Evolutionary conservation across 257 asterid species (phyloP).

Genomic region (Solanum sejunctum): DNA sequence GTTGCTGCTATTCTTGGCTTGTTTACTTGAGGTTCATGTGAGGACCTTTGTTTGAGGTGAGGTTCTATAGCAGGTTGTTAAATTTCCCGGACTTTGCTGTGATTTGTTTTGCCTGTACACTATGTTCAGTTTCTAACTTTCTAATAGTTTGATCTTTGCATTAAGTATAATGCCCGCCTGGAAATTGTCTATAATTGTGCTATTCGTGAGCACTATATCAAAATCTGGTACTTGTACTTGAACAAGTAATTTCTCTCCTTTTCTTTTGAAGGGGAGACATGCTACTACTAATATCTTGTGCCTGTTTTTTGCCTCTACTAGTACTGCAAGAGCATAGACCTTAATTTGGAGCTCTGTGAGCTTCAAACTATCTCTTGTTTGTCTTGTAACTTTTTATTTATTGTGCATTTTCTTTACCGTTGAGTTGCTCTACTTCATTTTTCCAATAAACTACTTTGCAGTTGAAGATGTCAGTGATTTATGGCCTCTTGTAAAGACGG

Average conservation of each 20-base stretch:
- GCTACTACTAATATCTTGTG: neutral
- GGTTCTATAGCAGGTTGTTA: neutral
- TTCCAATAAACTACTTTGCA: constrained; percentile 19
- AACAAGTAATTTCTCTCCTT: neutral
- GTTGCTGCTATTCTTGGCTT: neutral
- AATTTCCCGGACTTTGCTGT: neutral
- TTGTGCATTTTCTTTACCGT: neutral
- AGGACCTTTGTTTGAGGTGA: neutral
- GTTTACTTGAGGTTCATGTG: neutral
- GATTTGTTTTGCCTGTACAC: neutral
- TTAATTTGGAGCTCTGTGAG: neutral
- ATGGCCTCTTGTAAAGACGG: constrained; percentile 77
- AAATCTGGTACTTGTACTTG: neutral
- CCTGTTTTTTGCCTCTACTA: neutral
- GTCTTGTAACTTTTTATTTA: neutral
- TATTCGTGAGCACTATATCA: neutral
- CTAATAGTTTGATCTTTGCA: neutral
- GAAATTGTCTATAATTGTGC: neutral
- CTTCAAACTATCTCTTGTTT: neutral
- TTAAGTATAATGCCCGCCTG: neutral
- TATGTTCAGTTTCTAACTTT: neutral
- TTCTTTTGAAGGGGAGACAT: neutral
- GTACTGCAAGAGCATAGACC: neutral
- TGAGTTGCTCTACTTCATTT: neutral
- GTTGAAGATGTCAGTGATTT: constrained; percentile 98